These are phyloP conservation scores for Apiotrichum gamsii DNA, from an alignment of 1,284 basidiomycete genomes.

Conservation along the genomic window DNA sequence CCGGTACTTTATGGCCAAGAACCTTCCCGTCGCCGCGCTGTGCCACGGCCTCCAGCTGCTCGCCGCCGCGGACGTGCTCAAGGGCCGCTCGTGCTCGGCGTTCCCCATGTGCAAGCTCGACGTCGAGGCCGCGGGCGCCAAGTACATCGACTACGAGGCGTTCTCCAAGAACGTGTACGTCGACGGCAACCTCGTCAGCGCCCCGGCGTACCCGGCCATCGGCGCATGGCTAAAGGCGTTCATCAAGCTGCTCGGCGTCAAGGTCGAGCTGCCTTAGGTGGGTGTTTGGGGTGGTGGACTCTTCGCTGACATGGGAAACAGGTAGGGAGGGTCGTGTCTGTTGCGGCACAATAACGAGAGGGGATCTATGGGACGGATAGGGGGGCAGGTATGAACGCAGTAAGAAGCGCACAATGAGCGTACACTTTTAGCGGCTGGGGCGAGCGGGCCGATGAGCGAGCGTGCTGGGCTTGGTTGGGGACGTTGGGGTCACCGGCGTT, in stretches of 20 bases:
- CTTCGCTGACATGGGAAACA: no score
- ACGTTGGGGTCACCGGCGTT: no score
- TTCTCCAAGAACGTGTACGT: conserved; percentile 18
- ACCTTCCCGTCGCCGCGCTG: conserved; percentile 16
- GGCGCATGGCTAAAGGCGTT: conserved; percentile 17
- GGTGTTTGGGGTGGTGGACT: no score
- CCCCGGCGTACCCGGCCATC: conserved; percentile 18
- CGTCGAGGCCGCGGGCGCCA: conserved; percentile 16
- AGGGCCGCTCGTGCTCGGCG: conserved; percentile 15
- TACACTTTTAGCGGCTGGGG: no score
- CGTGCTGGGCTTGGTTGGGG: no score
- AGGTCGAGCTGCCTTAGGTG: conserved; percentile 11
- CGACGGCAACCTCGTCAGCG: conserved; percentile 17
- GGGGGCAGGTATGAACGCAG: no score
- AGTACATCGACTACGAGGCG: conserved; percentile 18
- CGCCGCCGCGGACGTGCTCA: conserved; percentile 15
- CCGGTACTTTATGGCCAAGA: conserved; percentile 7
- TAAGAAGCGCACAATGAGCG: no score
- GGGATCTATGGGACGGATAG: no score
- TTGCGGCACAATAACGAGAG: no score
- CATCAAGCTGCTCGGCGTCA: conserved; percentile 14
- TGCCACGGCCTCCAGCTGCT: conserved; percentile 21
- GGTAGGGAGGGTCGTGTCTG: no score
- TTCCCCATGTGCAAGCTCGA: conserved; percentile 22
- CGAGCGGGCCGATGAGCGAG: no score